Evolutionary conservation across 306 rosid genomes (phyloP).

Genomic region (Cicer cuneatum): DNA sequence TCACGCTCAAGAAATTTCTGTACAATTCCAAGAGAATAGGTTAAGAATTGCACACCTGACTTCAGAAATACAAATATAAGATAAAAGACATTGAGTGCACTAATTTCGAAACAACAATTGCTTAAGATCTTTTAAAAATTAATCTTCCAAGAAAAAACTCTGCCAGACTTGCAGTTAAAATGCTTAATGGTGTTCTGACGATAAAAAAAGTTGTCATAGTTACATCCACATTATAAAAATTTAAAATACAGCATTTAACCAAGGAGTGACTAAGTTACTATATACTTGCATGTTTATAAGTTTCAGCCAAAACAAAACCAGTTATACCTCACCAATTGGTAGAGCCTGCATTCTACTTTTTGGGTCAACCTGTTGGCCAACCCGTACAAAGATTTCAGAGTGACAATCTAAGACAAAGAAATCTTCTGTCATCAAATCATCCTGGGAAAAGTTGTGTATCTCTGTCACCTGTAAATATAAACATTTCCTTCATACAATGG

Average conservation of each 20-base stretch:
- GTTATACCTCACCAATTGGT: conserved; percentile 89
- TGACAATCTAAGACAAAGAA: conserved; percentile 81
- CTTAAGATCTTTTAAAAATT: conserved; percentile 11
- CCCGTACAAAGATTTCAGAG: conserved; percentile 88
- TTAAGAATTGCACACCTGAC: conserved; percentile 32
- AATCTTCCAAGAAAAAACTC: not conserved
- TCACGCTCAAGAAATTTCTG: conserved; percentile 92
- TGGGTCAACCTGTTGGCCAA: conserved; percentile 83
- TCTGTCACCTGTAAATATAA: conserved; percentile 73
- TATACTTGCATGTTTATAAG: conserved; percentile 33
- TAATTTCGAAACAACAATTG: not conserved
- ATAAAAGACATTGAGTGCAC: conserved; percentile 19
- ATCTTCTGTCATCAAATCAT: conserved; percentile 99
- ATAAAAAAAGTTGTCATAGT: conserved; percentile 23
- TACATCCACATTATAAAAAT: conserved; percentile 24
- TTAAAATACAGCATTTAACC: not conserved
- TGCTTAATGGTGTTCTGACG: conserved; percentile 19
- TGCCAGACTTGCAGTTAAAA: conserved; percentile 13
- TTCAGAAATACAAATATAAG: conserved; percentile 35
- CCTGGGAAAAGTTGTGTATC: conserved; percentile 92
- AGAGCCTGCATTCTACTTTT: conserved; percentile 72
- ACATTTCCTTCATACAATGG: conserved; percentile 7
- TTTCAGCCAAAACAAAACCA: conserved; percentile 46
- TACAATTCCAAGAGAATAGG: conserved; percentile 42
- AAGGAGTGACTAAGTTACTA: not conserved